These are phyloP conservation scores for Candida caryicola DNA, from an alignment of 805 yeast genomes.

Conservation along the genomic window DNA sequence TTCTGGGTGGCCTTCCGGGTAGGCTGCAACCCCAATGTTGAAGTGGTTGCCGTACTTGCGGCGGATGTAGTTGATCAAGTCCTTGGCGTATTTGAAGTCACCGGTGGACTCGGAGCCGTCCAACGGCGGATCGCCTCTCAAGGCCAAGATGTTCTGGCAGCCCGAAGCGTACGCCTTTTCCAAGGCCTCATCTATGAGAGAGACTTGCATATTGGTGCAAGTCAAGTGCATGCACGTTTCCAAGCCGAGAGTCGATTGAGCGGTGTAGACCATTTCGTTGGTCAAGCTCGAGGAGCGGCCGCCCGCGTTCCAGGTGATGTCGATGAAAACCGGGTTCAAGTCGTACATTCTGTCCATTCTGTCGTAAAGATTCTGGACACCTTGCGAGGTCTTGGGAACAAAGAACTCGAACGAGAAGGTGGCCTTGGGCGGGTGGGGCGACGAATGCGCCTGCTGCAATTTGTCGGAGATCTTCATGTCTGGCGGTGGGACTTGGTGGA, in stretches of 20 bases:
- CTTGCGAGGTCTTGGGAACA: slow-evolving; percentile 96
- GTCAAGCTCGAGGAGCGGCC: slow-evolving; percentile 82
- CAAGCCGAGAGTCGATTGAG: slow-evolving; percentile 85
- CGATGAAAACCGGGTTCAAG: slow-evolving; percentile 85
- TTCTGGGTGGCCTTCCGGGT: slow-evolving; percentile 97
- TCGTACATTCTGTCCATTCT: slow-evolving; percentile 97
- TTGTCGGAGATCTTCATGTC: slow-evolving; percentile 42
- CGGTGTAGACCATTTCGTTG: slow-evolving; percentile 86
- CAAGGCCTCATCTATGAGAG: slow-evolving; percentile 79
- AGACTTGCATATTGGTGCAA: slow-evolving; percentile 89
- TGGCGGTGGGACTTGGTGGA: no score
- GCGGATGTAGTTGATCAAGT: slow-evolving; percentile 75
- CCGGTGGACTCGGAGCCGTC: slow-evolving; percentile 72
- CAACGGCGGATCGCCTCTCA: slow-evolving; percentile 93
- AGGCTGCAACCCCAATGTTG: slow-evolving; percentile 94
- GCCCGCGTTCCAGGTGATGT: slow-evolving; percentile 98
- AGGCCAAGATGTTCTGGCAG: slow-evolving; percentile 90
- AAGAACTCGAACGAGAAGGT: slow-evolving; percentile 96
- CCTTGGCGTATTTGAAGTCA: slow-evolving; percentile 87
- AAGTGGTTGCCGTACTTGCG: slow-evolving; percentile 80
- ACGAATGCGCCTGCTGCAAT: slow-evolving; percentile 40
- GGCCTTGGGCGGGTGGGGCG: slow-evolving; percentile 45
- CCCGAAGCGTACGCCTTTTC: slow-evolving; percentile 85
- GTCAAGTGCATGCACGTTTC: slow-evolving; percentile 98
- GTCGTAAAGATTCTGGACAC: slow-evolving; percentile 92